Evolutionary conservation across 495 filamentous ascomycete genomes (phyloP), one percentile per base, ranked within the genome.

Genomic region (Tuber brumale): DNA sequence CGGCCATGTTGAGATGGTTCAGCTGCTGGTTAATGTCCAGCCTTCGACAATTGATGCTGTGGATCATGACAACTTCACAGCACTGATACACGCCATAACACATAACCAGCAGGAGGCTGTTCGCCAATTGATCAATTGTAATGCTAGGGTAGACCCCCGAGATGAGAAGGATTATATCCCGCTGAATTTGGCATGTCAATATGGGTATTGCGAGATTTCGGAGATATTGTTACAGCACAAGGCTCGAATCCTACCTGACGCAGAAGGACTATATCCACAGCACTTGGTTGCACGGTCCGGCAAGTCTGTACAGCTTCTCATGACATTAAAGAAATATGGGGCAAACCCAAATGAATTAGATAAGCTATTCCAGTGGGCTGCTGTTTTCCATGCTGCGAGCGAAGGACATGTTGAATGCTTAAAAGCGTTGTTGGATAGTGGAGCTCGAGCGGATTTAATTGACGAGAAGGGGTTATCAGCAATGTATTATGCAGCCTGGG

Each of bases 401-500:
- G 95, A 99, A 87, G 95, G 95, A 41, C 96, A 95, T 81, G 92
- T 97, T 27, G 89, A 91, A 66, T 97, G 94, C 81, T 86, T 98
- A 43, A 88, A 91, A 72, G 91, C 90, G 1, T 88, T 99, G 31
- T 85, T 99, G 10, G 88, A 92, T 69, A 86, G 90, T 71, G 91
- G 91, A 37, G 95, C 91, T 37, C 88, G 93, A 81, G 88, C 90
- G 10, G 89, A 91, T 74, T 91, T 93, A 69, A 83, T 91, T 42
- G 95, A 99, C 81, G 95, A 99, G 84, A 98, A 98, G 84, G 91
- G 90, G 31, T 87, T 97, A 10, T 93, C 94, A 7, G 94, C 95
- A 12, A 93, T 97, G 92, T 98, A 99, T 84, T 98, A 99, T 85
- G 96, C 95, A 31, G 94, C 95, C 0, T 99, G 96, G 96, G 95